A percentile compares a stretch with the other conserved stretches of the same genome.
These are phyloP conservation scores for Cladosporium sp. DNA, from an alignment of 2,329 filamentous ascomycete species.

Conservation along the genomic window DNA sequence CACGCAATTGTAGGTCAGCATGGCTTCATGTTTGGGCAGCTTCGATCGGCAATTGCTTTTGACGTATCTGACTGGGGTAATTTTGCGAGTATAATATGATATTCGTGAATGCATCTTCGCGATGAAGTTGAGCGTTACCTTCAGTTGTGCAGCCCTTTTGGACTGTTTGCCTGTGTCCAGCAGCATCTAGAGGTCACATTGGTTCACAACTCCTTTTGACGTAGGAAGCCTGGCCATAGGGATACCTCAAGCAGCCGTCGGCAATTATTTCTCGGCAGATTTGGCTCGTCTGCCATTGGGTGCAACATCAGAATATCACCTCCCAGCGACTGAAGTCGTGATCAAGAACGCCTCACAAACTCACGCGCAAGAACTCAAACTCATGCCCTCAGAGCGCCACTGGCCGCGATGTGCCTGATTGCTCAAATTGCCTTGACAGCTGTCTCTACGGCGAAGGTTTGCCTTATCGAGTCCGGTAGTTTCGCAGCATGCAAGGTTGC, in stretches of 20 bases:
- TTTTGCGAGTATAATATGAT: not conserved
- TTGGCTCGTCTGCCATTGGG: not conserved
- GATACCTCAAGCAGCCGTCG: not conserved
- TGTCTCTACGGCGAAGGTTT: not conserved
- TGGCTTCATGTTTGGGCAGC: conserved; percentile 10
- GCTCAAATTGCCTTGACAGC: not conserved
- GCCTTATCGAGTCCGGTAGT: not conserved
- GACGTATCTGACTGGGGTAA: not conserved
- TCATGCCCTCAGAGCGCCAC: not conserved
- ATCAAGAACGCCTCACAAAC: not conserved
- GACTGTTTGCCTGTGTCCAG: not conserved
- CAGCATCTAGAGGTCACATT: not conserved
- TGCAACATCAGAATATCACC: not conserved
- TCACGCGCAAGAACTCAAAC: not conserved
- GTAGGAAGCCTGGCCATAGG: not conserved
- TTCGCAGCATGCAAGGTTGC: conserved; percentile 4
- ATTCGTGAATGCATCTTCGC: not conserved
- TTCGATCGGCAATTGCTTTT: not conserved
- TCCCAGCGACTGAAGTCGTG: not conserved
- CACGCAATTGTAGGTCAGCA: conserved; percentile 13
- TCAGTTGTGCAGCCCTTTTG: not conserved
- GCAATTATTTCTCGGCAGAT: not conserved
- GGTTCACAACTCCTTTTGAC: not conserved
- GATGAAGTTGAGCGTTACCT: not conserved
- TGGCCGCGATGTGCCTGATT: not conserved